Base-by-base conservation (phyloP, 345 rosid species). In the Gossypium stocksii region DNA sequence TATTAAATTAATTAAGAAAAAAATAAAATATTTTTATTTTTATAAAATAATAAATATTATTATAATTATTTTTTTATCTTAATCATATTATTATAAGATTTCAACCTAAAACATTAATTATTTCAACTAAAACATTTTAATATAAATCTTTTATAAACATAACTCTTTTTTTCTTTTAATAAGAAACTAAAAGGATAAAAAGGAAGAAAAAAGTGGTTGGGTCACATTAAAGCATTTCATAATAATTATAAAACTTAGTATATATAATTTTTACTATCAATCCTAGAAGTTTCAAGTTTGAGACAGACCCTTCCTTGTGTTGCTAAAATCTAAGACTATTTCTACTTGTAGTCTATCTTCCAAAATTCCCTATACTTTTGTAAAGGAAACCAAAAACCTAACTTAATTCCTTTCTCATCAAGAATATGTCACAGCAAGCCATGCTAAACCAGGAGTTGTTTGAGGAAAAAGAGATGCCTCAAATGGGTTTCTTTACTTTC, bases 401-500 rank as follows among this genome's bases (percentile, higher is more conserved):
- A 51, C 27, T 4, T 29, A 44, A 17, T 19, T 27, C n/a, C 20
- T 61, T 60, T 68, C 69, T 61, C 80, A 71, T 79, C 77, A 5
- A 45, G 34, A 78, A 71, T 49, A 86, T 90, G 91, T 85, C 92
- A 14, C 64, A 59, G 41, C 85, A 90, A 72, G 84, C 82, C 69
- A 81, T 83, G 82, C 70, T 80, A 66, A 82, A 78, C 80, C 88
- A 83, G 44, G 82, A 89, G 49, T 82, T 85, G 78, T 85, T 87
- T 68, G 93, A 89, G 74, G 94, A 86, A 45, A 83, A 87, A 62
- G 87, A 77, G 74, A 80, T 77, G 74, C 69, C 80, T 57, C 89
- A 87, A 70, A 77, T 89, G 81, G 91, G 88, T 79, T 89, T 87
- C 81, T 83, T 89, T 79, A 67, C 85, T 76, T 88, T 87, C 73